These are phyloP conservation scores for Poa pratensis DNA, from an alignment of 176 grass and related monocot genomes.

Conservation along the genomic window DNA sequence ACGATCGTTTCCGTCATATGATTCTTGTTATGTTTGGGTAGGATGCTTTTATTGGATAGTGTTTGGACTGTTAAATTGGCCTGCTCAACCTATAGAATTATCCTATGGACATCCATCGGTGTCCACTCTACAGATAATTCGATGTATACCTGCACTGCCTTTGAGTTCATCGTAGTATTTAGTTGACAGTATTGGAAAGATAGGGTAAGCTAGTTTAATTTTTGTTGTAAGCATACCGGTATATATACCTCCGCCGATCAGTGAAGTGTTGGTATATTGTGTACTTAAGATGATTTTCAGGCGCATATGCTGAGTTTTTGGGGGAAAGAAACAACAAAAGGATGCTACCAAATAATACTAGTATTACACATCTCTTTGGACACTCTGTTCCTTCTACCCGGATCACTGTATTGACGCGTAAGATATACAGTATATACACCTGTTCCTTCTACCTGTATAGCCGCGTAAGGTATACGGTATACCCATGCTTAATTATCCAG, in stretches of 20 bases:
- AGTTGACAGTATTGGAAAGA: background rate
- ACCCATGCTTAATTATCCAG: background rate
- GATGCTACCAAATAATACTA: background rate
- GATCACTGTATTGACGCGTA: background rate
- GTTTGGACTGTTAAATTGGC: slow-evolving; percentile 18
- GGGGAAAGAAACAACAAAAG: background rate
- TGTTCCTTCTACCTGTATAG: too few species aligned
- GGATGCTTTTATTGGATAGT: background rate
- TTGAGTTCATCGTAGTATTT: background rate
- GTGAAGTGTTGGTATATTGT: background rate
- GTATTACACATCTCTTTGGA: background rate
- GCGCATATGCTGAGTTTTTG: background rate
- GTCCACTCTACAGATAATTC: slow-evolving; percentile 8
- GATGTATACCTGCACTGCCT: background rate
- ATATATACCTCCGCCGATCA: background rate
- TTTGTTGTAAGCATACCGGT: background rate
- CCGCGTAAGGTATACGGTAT: too few species aligned
- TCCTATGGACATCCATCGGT: background rate
- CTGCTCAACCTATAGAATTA: background rate
- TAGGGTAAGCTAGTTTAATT: background rate
- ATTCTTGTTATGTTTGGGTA: slow-evolving; percentile 17
- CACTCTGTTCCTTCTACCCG: background rate
- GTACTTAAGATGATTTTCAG: background rate
- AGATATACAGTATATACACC: too few species aligned
- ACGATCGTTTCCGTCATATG: background rate